These are phyloP conservation scores for Hibiscus trionum DNA, from an alignment of 345 rosid genomes.

Conservation along the genomic window DNA sequence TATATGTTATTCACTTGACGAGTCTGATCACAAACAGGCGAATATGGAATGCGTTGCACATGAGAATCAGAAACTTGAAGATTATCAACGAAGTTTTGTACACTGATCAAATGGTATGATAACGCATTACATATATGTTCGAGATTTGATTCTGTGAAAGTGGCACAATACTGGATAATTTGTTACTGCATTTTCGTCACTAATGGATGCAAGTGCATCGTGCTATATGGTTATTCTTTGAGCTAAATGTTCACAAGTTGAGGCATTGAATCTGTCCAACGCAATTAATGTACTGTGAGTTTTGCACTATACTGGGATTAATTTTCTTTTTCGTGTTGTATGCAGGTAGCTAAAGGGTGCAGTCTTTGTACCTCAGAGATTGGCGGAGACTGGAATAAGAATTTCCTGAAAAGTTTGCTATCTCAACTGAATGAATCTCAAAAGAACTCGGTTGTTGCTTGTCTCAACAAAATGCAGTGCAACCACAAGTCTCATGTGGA, in stretches of 20 bases:
- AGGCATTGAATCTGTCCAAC: not conserved
- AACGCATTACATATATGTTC: too few species aligned
- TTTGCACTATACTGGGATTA: not conserved
- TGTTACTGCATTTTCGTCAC: too few species aligned
- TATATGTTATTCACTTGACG: not conserved
- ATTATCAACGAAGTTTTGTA: too few species aligned
- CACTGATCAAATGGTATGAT: too few species aligned
- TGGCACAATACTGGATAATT: too few species aligned
- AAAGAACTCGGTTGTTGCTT: slow-evolving; percentile 16
- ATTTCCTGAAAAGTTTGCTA: not conserved
- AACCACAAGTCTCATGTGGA: slow-evolving; percentile 24
- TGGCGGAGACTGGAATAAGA: not conserved
- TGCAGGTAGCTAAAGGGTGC: slow-evolving; percentile 28
- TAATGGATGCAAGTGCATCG: not conserved
- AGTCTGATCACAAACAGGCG: too few species aligned
- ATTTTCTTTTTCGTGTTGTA: not conserved
- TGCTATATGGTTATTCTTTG: not conserved
- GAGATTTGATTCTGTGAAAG: too few species aligned
- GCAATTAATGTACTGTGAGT: too few species aligned
- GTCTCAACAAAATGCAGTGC: slow-evolving; percentile 21
- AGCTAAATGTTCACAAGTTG: too few species aligned
- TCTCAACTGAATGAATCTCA: slow-evolving; percentile 31
- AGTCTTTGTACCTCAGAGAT: slow-evolving; percentile 1
- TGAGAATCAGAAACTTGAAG: too few species aligned
- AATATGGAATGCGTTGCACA: too few species aligned